Base-by-base conservation (phyloP, 371 early-diverging fungal species). In the Blyttiomyces sp. region DNA sequence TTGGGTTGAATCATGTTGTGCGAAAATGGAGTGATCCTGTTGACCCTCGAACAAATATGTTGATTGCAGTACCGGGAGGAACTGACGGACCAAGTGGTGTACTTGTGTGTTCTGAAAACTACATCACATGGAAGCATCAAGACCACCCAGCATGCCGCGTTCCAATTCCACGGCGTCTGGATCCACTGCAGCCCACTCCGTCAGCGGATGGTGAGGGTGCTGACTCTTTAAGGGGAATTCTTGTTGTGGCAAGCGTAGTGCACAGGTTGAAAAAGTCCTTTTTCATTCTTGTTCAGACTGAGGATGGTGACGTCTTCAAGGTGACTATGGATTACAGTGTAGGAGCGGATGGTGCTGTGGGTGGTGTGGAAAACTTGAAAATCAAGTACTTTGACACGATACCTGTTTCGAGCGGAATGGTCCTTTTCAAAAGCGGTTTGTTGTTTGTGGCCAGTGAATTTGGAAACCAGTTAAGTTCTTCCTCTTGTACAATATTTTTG, bases 1-100 rank as follows among this genome's bases (percentile, higher is more conserved):
- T 98, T 53, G 99, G 99, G 35, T 83, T 98, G 36, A 98, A 98
- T 73, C 98, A 96, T 70, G 94, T 98, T 31, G 92, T 94, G 36
- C 82, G 96, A 57, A 92, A 91, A 72, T 96, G 95, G 95, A 88
- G 85, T 62, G 86, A 88, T 34, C 75, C 87, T 0, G 88, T 96
- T 4, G 88, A 93, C 70, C 72, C 70, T 1, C 77, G 81, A 26
- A 77, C 94, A 0, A 91, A 95, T 73, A 62, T 86, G 70, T 80
- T 98, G 33, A 83, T 98, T 34, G 85, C 90, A 57, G 84, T 86
- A 4, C 95, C 95, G 34, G 96, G 97, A 42, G 95, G 95, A 23
- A 80, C 74, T 21, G 97, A 95, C 74, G 99, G 99, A 11, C 98
- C 99, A 21, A 88, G 90, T 11, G 99, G 99, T 57, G 97, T 98